Evolutionary conservation across 495 filamentous ascomycete genomes (phyloP), one percentile per base, ranked within the genome.

Genomic region (Antarctomyces pellizariae): DNA sequence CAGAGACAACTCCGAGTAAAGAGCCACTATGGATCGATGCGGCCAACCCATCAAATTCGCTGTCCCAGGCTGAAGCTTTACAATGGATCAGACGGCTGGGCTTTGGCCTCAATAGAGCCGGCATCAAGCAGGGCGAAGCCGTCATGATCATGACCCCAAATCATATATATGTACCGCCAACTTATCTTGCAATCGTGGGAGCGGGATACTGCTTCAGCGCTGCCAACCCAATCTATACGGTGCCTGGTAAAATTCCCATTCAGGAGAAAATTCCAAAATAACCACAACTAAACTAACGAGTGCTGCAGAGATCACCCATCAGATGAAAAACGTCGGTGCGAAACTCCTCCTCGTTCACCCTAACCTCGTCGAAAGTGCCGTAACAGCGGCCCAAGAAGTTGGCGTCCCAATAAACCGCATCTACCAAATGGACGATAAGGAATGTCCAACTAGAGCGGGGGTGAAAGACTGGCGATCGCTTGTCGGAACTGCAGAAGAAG

Each of bases 391-490:
- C 0, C 26, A 43, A 17, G 22, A 46, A 27, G 51, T 49, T 1
- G 52, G 51, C 0, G 19, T 64, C 12, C 32, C 39, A 2, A 41
- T 37, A 7, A 42, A 49, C 5, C 43, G 38, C 17, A 47, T 67
- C 7, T 64, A 55, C 35, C 49, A 58, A 13, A 65, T 65, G 38
- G 53, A 55, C 26, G 57, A 54, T 31, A 36, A 46, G 13, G 28
- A 28, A 18, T 25, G 28, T 14, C 7, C 21, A 10, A 13, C 29
- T 13, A 2, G 36, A 37, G 29, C 42, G 34, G 38, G 57, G 35
- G 15, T 63, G 32, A 37, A 41, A 34, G 39, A 67, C 30, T 66
- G 62, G 62, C 46, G 56, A 9, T 40, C n/a, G n/a, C n/a, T n/a
- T n/a, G n/a, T n/a, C n/a, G n/a, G n/a, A n/a, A n/a, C n/a, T n/a